Percentiles rank a stretch among this genome's conserved stretches.
Evolutionary conservation across 1,284 basidiomycete species (phyloP).

Genomic region (Chalciporus sp.): DNA sequence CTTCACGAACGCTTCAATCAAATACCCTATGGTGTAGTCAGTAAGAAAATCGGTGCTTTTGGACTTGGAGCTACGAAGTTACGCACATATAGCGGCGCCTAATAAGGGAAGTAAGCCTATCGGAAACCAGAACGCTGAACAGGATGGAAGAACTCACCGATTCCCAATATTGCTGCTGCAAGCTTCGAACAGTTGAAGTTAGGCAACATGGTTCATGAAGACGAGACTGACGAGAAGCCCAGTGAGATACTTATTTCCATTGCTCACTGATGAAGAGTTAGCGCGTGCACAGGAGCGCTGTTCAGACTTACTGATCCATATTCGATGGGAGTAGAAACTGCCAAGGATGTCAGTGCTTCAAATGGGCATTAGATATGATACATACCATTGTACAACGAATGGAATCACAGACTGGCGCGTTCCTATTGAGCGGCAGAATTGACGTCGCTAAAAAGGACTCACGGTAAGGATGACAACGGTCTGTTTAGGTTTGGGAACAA

Average conservation of each 20-base stretch:
- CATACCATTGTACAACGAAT: constrained; percentile 13
- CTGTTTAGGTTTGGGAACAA: neutral
- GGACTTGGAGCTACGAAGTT: neutral
- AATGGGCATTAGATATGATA: neutral
- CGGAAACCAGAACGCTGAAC: neutral
- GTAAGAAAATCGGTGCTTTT: neutral
- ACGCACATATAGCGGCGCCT: constrained; percentile 13
- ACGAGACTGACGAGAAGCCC: constrained; percentile 11
- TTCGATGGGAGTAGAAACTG: constrained; percentile 20
- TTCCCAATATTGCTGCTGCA: neutral
- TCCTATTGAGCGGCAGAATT: neutral
- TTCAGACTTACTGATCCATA: constrained; percentile 19
- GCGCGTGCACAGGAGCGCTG: neutral
- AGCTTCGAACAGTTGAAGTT: constrained; percentile 2
- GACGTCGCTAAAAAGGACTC: neutral
- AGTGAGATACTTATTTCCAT: constrained; percentile 11
- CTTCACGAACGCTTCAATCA: constrained; percentile 7
- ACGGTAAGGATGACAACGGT: neutral
- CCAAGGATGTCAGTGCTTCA: neutral
- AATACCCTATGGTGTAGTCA: neutral
- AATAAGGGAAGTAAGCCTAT: neutral
- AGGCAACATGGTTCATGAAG: neutral
- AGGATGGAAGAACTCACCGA: neutral
- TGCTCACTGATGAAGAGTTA: constrained; percentile 11
- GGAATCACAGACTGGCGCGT: neutral